Evolutionary conservation across 495 filamentous ascomycete genomes (phyloP).

Genomic region (Penicillium tannophilum): DNA sequence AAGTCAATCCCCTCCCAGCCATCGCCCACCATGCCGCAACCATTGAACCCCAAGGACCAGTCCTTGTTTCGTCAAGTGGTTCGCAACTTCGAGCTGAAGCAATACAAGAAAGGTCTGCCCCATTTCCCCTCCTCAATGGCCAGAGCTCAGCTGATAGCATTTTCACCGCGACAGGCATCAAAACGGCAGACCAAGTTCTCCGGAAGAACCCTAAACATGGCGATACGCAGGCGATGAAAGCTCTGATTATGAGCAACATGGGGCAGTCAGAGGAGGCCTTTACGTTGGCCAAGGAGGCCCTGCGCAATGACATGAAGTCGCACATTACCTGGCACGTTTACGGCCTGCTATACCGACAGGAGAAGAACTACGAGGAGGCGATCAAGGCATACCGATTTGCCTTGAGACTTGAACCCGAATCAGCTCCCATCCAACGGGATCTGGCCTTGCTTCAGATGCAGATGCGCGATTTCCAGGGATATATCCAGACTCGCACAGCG

Average conservation of each 20-base stretch:
- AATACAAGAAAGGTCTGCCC: conserved; percentile 84
- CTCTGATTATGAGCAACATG: conserved; percentile 88
- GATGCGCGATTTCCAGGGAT: conserved; percentile 94
- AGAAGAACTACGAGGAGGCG: conserved; percentile 97
- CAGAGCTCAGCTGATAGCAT: conserved; percentile 22
- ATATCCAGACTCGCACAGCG: conserved; percentile 77
- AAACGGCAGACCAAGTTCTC: conserved; percentile 91
- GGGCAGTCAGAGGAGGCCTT: conserved; percentile 94
- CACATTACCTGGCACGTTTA: conserved; percentile 99
- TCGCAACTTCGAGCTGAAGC: conserved; percentile 94
- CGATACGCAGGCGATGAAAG: conserved; percentile 99
- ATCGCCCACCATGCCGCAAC: conserved; percentile 70
- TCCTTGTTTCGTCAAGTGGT: conserved; percentile 92
- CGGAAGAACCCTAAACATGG: conserved; percentile 93
- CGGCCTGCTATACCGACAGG: conserved; percentile 86
- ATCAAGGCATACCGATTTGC: conserved; percentile 99
- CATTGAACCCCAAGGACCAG: conserved; percentile 84
- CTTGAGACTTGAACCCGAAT: conserved; percentile 87
- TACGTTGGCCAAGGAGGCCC: conserved; percentile 82
- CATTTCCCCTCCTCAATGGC: conserved; percentile 1
- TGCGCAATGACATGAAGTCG: conserved; percentile 95
- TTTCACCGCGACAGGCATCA: conserved; percentile 63
- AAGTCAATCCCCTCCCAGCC: conserved; percentile 32
- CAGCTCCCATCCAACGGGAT: conserved; percentile 90
- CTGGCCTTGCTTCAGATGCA: conserved; percentile 91